Base-by-base conservation (phyloP, 768 basidiomycete species). In the Lactarius tabidus region DNA sequence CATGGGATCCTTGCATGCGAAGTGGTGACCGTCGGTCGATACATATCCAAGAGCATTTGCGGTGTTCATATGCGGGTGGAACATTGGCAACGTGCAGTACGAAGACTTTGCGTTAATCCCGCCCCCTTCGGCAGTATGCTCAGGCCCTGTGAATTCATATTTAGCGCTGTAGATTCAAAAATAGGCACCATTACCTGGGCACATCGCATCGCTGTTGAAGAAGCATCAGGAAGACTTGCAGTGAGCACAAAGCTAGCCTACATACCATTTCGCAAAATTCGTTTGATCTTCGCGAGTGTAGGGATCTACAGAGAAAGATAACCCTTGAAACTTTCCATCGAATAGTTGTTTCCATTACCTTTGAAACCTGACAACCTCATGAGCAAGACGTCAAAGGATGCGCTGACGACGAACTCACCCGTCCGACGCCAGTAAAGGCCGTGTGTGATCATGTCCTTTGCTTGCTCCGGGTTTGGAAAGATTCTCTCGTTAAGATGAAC, bases 371-470 rank as follows among this genome's bases (percentile, higher is more conserved):
- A 33, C 28, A 9, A 8, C n/a, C 0, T 14, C 4, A 17, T 70
- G 41, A 51, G 48, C 26, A 41, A 29, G 17, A 56, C 53, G 33
- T n/a, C 29, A 36, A 73, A 6, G 45, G 66, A 10, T 61, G 26
- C n/a, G 33, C 26, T 59, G 1, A 15, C 17, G 28, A 62, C 1
- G n/a, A 35, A 70, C 78, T 41, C 61, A 85, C 85, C 87, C 66
- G 79, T 79, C 23, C 86, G 77, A 65, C 79, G 78, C 86, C 86
- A 88, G 67, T 79, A 81, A 39, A 87, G 67, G 28, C 72, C 74
- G 62, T 88, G 86, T 3, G 82, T 80, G 29, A 88, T 75, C 70
- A 75, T 77, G 65, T 88, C 86, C 67, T 88, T 88, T 0, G 79
- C 58, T 38, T 74, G 73, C n/a, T 77, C 72, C 0, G 84, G 82